These are phyloP conservation scores for Sordariomycetes sp. DNA, from an alignment of 2,329 filamentous ascomycete species.

Conservation along the genomic window DNA sequence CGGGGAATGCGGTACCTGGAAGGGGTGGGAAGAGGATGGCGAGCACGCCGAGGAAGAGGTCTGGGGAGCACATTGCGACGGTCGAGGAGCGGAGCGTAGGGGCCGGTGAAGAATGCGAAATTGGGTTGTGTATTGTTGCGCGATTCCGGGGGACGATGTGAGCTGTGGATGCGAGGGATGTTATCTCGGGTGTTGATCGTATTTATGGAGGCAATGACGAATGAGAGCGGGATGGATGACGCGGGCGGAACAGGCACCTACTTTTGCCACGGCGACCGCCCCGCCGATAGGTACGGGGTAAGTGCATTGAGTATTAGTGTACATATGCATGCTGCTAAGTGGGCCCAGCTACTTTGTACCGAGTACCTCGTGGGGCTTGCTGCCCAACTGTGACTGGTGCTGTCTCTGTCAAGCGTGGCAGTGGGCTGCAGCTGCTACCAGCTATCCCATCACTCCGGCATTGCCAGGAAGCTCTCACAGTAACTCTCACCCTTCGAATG, in stretches of 20 bases:
- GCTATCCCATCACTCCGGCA: no score
- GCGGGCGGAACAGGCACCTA: background rate
- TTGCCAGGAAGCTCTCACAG: no score
- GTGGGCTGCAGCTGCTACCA: no score
- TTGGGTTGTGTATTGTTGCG: background rate
- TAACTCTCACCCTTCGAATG: no score
- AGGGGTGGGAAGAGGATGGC: conserved; percentile 57
- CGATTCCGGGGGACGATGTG: background rate
- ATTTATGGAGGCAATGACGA: conserved; percentile 1
- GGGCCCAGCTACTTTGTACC: no score
- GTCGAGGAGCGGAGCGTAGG: background rate
- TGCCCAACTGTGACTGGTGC: no score
- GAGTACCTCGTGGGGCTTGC: no score
- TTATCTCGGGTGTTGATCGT: background rate
- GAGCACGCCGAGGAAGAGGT: conserved; percentile 53
- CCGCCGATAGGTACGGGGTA: background rate
- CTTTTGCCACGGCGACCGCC: background rate
- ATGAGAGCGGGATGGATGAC: background rate
- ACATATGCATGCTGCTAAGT: background rate
- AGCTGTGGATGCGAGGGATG: background rate
- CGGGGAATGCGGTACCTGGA: conserved; percentile 38
- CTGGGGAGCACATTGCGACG: conserved; percentile 24
- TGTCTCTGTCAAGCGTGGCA: no score
- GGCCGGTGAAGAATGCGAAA: background rate
- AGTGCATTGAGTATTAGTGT: no score